Base-by-base conservation (phyloP, 106 monocot species). In the Acorus gramineus region DNA sequence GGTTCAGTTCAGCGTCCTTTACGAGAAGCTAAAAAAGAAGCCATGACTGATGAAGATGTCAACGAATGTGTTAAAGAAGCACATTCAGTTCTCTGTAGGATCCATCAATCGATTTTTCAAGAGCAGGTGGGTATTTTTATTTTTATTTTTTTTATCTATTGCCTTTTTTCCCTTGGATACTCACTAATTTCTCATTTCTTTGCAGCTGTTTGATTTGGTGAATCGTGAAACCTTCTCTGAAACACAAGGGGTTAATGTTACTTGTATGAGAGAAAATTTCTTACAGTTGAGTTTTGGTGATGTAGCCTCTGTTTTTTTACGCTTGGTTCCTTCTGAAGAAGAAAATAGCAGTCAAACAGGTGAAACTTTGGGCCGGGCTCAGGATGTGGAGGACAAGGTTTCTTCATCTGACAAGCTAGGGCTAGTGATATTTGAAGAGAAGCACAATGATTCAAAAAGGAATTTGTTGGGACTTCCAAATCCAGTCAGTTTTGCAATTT, bases 201-300 rank as follows among this genome's bases (percentile, higher is more conserved):
- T 77, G 69, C 78, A 94, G 94, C 86, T 90, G 14, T 98, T 98
- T 71, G 79, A 87, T 71, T 53, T 87, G 79, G 78, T 98, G 62
- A 91, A 83, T 62, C 82, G 76, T 52, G 91, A 91, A 61, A 79
- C 76, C 10, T 83, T 67, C 54, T 68, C 61, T 59, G 51, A 68
- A 48, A 73, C 81, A 42, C 72, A 75, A 54, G 96, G 87, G 57
- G 83, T 91, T 56, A 85, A 83, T 71, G 72, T 91, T 47, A 88
- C 83, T 62, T 80, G 80, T 42, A 98, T 91, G 78, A 70, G 64
- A 56, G 81, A 98, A 81, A 83, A 91, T 67, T 74, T 77, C 71
- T 62, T 98, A 62, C 80, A 91, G 66, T 61, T 98, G 59, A 77
- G 83, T 47, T 69, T 91, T 71, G 91, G 87, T 68, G 81, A 83